Conservation (phyloP, 2,329 filamentous ascomycete genomes). For the Blumeria graminis region DNA sequence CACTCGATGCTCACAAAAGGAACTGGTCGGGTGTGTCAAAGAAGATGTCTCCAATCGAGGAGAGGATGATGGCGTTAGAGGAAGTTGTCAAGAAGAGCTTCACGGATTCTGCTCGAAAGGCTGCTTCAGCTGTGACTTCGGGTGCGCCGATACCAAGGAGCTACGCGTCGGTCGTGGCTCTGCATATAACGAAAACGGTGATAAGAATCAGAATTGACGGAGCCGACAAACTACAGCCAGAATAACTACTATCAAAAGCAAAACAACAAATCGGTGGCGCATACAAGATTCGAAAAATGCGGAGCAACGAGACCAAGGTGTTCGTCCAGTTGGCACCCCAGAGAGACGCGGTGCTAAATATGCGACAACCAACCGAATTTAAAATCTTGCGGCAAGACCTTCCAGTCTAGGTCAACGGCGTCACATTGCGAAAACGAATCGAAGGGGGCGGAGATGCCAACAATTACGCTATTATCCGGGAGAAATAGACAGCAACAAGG, state of each 20-base stretch:
- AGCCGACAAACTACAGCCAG: too few species aligned
- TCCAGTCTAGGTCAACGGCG: neutral
- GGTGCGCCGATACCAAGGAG: neutral
- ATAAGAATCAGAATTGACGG: too few species aligned
- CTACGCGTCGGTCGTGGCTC: neutral
- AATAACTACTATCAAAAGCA: too few species aligned
- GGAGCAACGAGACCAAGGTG: neutral
- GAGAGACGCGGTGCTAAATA: neutral
- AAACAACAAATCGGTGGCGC: too few species aligned
- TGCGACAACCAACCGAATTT: neutral
- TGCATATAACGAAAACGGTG: neutral
- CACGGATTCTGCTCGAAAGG: too few species aligned
- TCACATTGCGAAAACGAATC: neutral
- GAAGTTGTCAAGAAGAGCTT: neutral
- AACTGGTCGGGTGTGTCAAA: neutral
- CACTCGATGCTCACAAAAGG: neutral
- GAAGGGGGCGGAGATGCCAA: neutral
- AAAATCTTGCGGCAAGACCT: neutral
- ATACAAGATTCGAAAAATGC: neutral
- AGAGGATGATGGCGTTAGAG: neutral
- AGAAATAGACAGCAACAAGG: neutral
- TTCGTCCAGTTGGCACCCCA: neutral
- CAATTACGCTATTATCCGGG: neutral
- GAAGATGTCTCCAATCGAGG: neutral
- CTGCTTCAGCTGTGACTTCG: too few species aligned